Base-by-base conservation (phyloP, 2,329 filamentous ascomycete genomes). In the Plectosphaerella plurivora region DNA sequence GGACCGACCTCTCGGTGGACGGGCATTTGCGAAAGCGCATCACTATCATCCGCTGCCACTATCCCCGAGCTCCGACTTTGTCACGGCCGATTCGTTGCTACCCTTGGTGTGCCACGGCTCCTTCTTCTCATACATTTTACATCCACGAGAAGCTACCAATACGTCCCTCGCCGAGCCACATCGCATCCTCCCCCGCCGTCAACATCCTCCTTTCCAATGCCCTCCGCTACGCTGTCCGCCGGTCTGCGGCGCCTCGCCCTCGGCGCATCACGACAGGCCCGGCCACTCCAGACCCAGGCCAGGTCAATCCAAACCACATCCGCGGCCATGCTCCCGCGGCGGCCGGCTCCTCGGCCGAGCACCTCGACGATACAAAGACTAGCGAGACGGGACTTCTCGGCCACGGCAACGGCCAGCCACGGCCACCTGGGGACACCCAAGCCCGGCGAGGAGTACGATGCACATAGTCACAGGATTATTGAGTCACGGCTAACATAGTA, bases 401-500 rank as follows among this genome's bases (percentile, higher is more conserved):
- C 79, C 11, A 86, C 86, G 5, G 65, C 81, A 11, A 64, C 74
- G 52, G 69, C 73, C 51, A 73, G 69, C 48, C 94, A 99, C 69
- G 91, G 88, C 46, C 90, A 97, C 68, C 73, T 97, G 61, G 83
- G 86, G 52, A 82, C 88, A 28, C 93, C 94, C 2, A 93, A 92
- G 72, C 82, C 90, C 0, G 94, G 94, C 47, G 90, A 97, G 79
- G 94, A 97, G 90, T 95, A 76, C 65, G 87, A 72, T 45, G 35
- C 45, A 33, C 48, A 16, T 47, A 2, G 3, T n/a, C 37, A 39
- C 15, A 14, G 37, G 37, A 12, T 3, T 39, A 3, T n/a, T 7
- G 37, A 39, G 9, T 35, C 18, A 37, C 46, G 36, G 4, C 24
- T 50, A 35, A 55, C 47, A 33, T 15, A 41, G 16, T 24, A 12